Base-by-base conservation (phyloP, 2,329 filamentous ascomycete species). In the Alternaria brassicae region DNA sequence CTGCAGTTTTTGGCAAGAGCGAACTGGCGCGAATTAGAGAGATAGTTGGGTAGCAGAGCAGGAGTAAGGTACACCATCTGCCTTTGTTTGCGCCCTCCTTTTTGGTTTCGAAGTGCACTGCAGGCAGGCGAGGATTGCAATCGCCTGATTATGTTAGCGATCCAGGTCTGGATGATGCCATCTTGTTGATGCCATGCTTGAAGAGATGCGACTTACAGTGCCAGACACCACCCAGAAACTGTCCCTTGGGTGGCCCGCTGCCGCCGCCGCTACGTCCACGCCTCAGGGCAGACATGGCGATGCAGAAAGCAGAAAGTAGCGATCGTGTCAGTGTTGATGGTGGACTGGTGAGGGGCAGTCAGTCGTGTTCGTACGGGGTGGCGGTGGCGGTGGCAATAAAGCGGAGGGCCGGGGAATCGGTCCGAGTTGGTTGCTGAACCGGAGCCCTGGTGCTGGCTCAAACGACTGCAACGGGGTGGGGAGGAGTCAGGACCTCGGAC, bases 61-160 rank as follows among this genome's bases (percentile, higher is more conserved):
- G 21, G 7, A 17, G 12, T 37, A n/a, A 19, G 58, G 52, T 72
- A 75, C 72, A 86, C 80, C 81, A 85, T 66, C 81, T 76, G 10
- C 85, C 85, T 58, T 86, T 79, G 63, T 88, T 88, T 42, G 74
- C 73, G 4, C 83, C 82, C 28, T 82, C 80, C 61, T 88, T 89
- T 70, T 85, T 87, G 1, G 83, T 82, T 66, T 86, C 80, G 60
- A 86, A 83, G 52, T 83, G 83, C 25, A 81, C 78, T 2, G 86
- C 85, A 17, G 83, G 84, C 3, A 83, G 77, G 19, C 83, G 80
- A 9, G 83, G 82, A 10, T 77, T 78, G 69, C 87, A 89, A 66
- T 88, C 83, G 73, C 83, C 81, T 83, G 12, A 12, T 8, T 10
- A 8, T 25, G 58, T 72, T 52, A 72, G 66, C 48, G 28, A 30